Evolutionary conservation across 192 early-diverging fungal species (phyloP), one percentile per base, ranked within the genome.

Genomic region (Mortierella alpina): DNA sequence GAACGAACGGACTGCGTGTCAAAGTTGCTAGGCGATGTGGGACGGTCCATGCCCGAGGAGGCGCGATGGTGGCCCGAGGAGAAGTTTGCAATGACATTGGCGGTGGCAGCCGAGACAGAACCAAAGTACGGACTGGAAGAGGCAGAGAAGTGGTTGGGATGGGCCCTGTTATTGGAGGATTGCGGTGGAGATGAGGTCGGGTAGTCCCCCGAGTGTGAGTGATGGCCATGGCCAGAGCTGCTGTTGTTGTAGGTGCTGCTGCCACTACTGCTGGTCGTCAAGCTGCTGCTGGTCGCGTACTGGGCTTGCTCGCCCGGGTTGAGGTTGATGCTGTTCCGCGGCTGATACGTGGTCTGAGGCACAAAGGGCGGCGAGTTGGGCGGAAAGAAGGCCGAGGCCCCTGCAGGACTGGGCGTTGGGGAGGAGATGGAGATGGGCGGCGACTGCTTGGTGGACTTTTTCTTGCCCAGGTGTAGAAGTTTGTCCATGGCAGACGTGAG

Each of bases 401-500:
- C 75, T 8, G 68, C 49, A 1, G 75, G 75, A 23, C 44, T 79
- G 13, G 59, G 66, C 46, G 77, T 80, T 13, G 77, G 77, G 6
- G 44, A 68, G 39, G 77, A 80, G 70, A 80, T 80, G 56, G 70
- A 63, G 59, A 80, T 80, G 31, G 77, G 77, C 50, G 64, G 70
- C 13, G 64, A 63, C 22, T 61, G 51, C 60, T 80, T 80, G 39
- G 77, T 68, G 15, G 70, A 72, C 55, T 66, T 71, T 53, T 80
- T 80, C 70, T 80, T 80, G 77, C 77, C 77, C 23, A 80, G 61
- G 50, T 80, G 77, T 40, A 80, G 70, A 53, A 80, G 23, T 54
- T 80, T 80, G 64, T 80, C 77, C 70, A 80, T 72, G 69, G 52
- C 52, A 40, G 55, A 15, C 17, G 39, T 13, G 51, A 48, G 8